Base-by-base conservation (phyloP, 164 flowering plant species). In the Vitis labrusca region DNA sequence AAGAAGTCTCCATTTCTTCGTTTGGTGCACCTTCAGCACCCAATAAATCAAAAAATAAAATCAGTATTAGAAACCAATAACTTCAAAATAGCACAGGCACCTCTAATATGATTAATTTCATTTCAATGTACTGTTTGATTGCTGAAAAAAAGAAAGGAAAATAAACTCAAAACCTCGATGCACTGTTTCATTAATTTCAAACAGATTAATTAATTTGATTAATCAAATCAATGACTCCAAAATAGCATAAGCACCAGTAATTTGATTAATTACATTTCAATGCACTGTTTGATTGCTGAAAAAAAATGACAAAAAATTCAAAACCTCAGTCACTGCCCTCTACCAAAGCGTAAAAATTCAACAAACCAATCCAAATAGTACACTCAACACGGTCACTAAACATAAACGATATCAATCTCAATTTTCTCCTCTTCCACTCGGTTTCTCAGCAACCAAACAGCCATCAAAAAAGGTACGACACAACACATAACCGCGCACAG, bases 1-100 rank as follows among this genome's bases (percentile, higher is more conserved):
- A 78, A 27, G 82, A 70, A 64, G 51, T 74, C 70, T 77, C 81
- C 71, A 68, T 8, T 64, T 63, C 83, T 62, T 78, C 85, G 54
- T 61, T 61, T 8, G 72, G 9, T 13, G 79, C 78, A 71, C 79
- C 89, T 84, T 76, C 76, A 73, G 32, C 61, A 55, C 15, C 17
- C 66, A 58, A 60, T 17, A 65, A 29, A 50, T 50, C 27, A 59
- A 61, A 19, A 57, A 23, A 8, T 2, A 54, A 37, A 37, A 37
- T 5, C 5, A 37, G 7, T 3, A 37, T 0, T 3, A 6, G 44
- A 37, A 6, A 37, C 5, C 44, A 37, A 37, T 37, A 0, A 37
- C 44, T 37, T 37, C 7, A 37, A 37, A 37, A 37, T 37, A 6
- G 44, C 44, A 37, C 5, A 17, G 14, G 44, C 50, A 37, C 11